A percentile compares a stretch with the other conserved stretches of the same genome.
Conservation (phyloP, 331 rosid species). For the Dryas integrifolia region DNA sequence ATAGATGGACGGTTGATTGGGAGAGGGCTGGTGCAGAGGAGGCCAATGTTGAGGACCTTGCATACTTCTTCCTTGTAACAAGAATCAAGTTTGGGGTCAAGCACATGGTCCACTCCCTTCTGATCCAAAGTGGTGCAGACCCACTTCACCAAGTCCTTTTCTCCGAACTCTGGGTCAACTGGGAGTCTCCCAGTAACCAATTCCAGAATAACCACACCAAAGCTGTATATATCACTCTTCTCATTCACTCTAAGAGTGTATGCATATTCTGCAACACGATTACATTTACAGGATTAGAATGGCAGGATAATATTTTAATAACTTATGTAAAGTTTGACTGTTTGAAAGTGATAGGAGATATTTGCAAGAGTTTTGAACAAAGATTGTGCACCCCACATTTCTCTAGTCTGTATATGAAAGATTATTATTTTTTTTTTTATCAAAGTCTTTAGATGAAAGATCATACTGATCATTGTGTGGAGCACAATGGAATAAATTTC, state of each 20-base stretch:
- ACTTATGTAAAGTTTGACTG: background rate
- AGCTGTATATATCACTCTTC: slow-evolving; percentile 93
- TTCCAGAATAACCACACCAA: slow-evolving; percentile 88
- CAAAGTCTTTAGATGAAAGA: background rate
- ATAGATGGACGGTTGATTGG: slow-evolving; percentile 89
- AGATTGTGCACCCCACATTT: background rate
- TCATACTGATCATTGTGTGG: background rate
- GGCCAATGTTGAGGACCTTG: slow-evolving; percentile 82
- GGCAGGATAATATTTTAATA: background rate
- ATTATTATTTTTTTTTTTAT: too few species aligned
- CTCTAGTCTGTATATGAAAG: too few species aligned
- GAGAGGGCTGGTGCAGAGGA: slow-evolving; percentile 89
- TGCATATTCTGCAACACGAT: slow-evolving; percentile 68
- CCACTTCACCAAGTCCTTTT: slow-evolving; percentile 89
- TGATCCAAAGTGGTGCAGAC: slow-evolving; percentile 74
- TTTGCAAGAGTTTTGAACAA: background rate
- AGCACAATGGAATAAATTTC: background rate
- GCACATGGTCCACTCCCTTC: slow-evolving; percentile 67
- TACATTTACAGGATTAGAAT: background rate
- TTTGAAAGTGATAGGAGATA: background rate
- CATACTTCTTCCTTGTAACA: slow-evolving; percentile 74
- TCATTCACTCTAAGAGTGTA: slow-evolving; percentile 89
- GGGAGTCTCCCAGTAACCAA: slow-evolving; percentile 73
- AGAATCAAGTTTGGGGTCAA: slow-evolving; percentile 63
- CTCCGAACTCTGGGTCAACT: slow-evolving; percentile 79